Evolutionary conservation across 805 yeast genomes (phyloP).

Genomic region (Sugiyamaella valdiviana): DNA sequence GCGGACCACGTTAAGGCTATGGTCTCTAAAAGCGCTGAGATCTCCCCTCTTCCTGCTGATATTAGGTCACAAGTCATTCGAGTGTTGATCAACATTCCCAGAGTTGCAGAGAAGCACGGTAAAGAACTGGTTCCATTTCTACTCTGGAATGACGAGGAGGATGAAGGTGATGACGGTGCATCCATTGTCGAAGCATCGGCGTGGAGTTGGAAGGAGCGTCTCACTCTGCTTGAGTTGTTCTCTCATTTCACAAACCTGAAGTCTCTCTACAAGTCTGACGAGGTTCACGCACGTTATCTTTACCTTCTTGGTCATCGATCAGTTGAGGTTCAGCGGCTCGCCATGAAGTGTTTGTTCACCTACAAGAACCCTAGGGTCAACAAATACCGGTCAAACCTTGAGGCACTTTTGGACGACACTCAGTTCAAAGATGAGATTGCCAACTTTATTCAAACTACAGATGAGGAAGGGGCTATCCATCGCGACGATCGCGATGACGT

Average conservation of each 20-base stretch:
- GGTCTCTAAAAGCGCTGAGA: background rate
- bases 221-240: conserved; percentile 51
- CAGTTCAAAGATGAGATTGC: conserved; percentile 80
- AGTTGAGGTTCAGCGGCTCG: conserved; percentile 59
- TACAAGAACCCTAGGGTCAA: conserved; percentile 52
- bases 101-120: conserved; percentile 61
- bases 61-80: conserved; percentile 53
- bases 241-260: conserved; percentile 59
- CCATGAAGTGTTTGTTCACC: conserved; percentile 62
- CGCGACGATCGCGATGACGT: conserved; percentile 51
- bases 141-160: conserved; percentile 31
- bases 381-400: conserved; percentile 67
- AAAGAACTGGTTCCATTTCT: conserved; percentile 53
- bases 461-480: conserved; percentile 43
- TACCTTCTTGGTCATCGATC: conserved; percentile 55
- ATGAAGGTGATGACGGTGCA: conserved; percentile 23
- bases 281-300: conserved; percentile 49
- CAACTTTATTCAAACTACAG: conserved; percentile 49
- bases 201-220: conserved; percentile 28
- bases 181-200: conserved; percentile 3
- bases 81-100: conserved; percentile 53
- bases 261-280: conserved; percentile 45
- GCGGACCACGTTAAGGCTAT: background rate
- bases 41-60: background rate
- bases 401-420: conserved; percentile 72